phyloP scores from a whole-genome alignment of 345 rosid species.

The Camelina sativa region DNA sequence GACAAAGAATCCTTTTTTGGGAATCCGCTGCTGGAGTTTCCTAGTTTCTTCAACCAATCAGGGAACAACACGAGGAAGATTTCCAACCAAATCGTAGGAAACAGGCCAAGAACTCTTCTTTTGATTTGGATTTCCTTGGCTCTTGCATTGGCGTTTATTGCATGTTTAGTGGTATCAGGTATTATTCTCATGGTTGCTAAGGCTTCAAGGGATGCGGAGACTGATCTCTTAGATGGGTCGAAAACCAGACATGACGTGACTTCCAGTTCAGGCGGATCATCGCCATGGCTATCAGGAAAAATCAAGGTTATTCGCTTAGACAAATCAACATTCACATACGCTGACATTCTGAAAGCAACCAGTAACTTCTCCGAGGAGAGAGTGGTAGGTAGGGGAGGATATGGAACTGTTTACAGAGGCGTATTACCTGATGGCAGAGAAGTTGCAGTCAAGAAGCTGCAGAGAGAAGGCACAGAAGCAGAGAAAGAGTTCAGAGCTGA shows the following conservation, averaged over 20 bases:
- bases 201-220: constrained; percentile 46
- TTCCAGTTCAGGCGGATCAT: constrained; percentile 72
- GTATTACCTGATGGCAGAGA: constrained; percentile 79
- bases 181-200: constrained; percentile 51
- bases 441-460: constrained; percentile 92
- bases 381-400: constrained; percentile 89
- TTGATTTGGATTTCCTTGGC: constrained; percentile 49
- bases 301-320: constrained; percentile 77
- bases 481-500: constrained; percentile 89
- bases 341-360: constrained; percentile 87
- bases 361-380: constrained; percentile 70
- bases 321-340: constrained; percentile 75
- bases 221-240: constrained; percentile 55
- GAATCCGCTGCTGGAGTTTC: constrained; percentile 64
- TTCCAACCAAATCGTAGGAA: constrained; percentile 11
- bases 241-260: constrained; percentile 57
- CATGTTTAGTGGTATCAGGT: constrained; percentile 55
- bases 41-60: constrained; percentile 53
- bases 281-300: constrained; percentile 74
- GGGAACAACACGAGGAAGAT: constrained; percentile 9
- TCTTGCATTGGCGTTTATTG: constrained; percentile 45
- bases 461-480: constrained; percentile 81
- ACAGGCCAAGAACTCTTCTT: constrained; percentile 43
- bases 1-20: constrained; percentile 79
- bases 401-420: constrained; percentile 81